Conservation (phyloP, 352 stramenopile genomes). For the Phytophthora multivora region DNA sequence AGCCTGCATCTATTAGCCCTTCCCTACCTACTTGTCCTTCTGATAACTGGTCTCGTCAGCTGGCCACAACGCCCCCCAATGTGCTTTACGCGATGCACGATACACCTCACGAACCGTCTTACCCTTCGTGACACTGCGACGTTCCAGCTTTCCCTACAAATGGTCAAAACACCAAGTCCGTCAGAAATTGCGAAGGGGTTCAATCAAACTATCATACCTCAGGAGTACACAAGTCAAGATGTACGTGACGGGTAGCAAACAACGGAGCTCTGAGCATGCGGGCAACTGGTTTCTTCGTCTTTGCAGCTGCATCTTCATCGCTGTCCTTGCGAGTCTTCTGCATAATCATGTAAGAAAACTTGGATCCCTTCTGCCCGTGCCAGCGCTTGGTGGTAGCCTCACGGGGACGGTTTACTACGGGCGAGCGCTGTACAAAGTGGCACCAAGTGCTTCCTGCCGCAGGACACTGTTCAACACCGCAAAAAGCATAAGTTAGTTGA, state of each 20-base stretch:
- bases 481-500: constrained; percentile 10
- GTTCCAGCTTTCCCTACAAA: constrained; percentile 71
- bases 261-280: constrained; percentile 75
- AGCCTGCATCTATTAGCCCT: constrained; percentile 28
- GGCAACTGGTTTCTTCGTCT: constrained; percentile 40
- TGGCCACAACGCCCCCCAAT: constrained; percentile 82
- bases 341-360: constrained; percentile 87
- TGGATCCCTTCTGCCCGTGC: constrained; percentile 84
- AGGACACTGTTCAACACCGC: constrained; percentile 49
- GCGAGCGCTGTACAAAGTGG: constrained; percentile 86
- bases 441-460: constrained; percentile 79
- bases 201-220: constrained; percentile 37
- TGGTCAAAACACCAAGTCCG: constrained; percentile 9
- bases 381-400: constrained; percentile 81
- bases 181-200: neutral
- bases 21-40: constrained; percentile 43
- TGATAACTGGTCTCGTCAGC: constrained; percentile 68
- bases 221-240: constrained; percentile 83
- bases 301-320: constrained; percentile 24
- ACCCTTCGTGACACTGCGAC: constrained; percentile 74
- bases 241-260: constrained; percentile 76
- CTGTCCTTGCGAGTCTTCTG: constrained; percentile 58
- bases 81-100: constrained; percentile 78
- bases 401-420: constrained; percentile 71
- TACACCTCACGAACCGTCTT: constrained; percentile 83